phyloP scores from a whole-genome alignment of 768 basidiomycete genomes.

The Cyclocybe cylindracea region DNA sequence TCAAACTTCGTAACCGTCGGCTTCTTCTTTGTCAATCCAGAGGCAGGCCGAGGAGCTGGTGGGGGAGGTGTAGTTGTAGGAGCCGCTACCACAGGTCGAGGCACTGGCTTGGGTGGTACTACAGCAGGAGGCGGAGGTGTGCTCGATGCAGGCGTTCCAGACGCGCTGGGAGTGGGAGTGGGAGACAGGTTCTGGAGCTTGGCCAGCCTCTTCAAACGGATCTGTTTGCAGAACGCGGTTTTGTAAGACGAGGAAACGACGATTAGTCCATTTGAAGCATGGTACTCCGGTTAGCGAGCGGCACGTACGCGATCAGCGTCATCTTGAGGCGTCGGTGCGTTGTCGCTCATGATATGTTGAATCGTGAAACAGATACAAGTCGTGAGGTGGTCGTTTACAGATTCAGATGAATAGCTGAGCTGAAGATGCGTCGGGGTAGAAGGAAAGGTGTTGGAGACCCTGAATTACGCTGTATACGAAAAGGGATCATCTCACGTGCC shows the following conservation, averaged over 20 bases:
- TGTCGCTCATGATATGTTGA: constrained; percentile 35
- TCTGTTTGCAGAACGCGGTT: constrained; percentile 44
- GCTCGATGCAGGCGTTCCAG: constrained; percentile 24
- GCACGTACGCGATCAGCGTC: constrained; percentile 78
- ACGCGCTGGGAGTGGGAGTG: constrained; percentile 34
- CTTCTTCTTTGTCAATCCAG: constrained; percentile 52
- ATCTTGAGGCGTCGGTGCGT: constrained; percentile 56
- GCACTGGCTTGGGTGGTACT: constrained; percentile 33
- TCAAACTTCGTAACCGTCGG: constrained; percentile 46
- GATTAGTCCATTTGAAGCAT: neutral
- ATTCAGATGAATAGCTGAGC: neutral
- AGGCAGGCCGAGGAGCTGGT: constrained; percentile 31
- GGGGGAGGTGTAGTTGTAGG: constrained; percentile 26
- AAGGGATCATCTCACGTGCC: constrained; percentile 9
- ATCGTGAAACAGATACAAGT: neutral
- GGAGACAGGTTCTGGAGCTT: constrained; percentile 58
- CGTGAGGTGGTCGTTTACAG: neutral
- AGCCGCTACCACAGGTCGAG: constrained; percentile 26
- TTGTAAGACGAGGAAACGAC: neutral
- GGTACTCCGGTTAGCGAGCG: neutral
- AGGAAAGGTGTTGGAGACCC: neutral
- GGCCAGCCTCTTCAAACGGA: constrained; percentile 89
- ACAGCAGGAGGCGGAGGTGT: constrained; percentile 18
- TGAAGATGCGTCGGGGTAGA: neutral
- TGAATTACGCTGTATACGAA: neutral